phyloP scores from a whole-genome alignment of 2,329 filamentous ascomycete species.

The Diplodia mutila region DNA sequence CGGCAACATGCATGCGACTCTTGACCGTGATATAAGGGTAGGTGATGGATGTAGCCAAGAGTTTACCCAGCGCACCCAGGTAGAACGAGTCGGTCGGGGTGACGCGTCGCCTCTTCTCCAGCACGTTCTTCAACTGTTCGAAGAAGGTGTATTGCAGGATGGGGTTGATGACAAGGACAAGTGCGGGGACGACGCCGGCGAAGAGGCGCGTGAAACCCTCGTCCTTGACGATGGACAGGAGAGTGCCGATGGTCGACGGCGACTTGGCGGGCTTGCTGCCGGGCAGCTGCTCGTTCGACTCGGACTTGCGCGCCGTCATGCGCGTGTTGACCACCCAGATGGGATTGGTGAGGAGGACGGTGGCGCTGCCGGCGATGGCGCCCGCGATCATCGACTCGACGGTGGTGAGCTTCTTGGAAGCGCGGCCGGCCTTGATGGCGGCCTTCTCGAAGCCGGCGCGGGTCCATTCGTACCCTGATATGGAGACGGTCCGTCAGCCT shows the following conservation, averaged over 20 bases:
- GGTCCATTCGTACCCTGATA: slow-evolving; percentile 87
- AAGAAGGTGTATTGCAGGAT: slow-evolving; percentile 99
- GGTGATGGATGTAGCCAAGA: slow-evolving; percentile 89
- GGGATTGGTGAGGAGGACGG: slow-evolving; percentile 94
- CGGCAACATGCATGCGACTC: slow-evolving; percentile 93
- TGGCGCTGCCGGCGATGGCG: slow-evolving; percentile 89
- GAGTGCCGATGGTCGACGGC: slow-evolving; percentile 77
- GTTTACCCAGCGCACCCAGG: slow-evolving; percentile 89
- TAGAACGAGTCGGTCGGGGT: slow-evolving; percentile 88
- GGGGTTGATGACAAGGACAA: slow-evolving; percentile 95
- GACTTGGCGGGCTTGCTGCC: slow-evolving; percentile 54
- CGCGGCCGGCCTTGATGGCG: slow-evolving; percentile 71
- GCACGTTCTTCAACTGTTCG: slow-evolving; percentile 91
- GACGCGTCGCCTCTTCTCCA: slow-evolving; percentile 77
- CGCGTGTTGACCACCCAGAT: slow-evolving; percentile 99
- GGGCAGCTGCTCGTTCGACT: slow-evolving; percentile 47
- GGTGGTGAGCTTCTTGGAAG: slow-evolving; percentile 82
- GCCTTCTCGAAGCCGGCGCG: slow-evolving; percentile 81
- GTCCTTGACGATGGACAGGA: slow-evolving; percentile 77
- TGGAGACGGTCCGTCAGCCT: background rate
- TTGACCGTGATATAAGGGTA: slow-evolving; percentile 99
- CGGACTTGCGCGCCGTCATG: slow-evolving; percentile 87
- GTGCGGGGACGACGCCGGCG: slow-evolving; percentile 85
- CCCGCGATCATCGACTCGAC: slow-evolving; percentile 89
- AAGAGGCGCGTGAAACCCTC: slow-evolving; percentile 88